These are phyloP conservation scores for Stemphylium beticola DNA, from an alignment of 2,329 filamentous ascomycete species.

Conservation along the genomic window DNA sequence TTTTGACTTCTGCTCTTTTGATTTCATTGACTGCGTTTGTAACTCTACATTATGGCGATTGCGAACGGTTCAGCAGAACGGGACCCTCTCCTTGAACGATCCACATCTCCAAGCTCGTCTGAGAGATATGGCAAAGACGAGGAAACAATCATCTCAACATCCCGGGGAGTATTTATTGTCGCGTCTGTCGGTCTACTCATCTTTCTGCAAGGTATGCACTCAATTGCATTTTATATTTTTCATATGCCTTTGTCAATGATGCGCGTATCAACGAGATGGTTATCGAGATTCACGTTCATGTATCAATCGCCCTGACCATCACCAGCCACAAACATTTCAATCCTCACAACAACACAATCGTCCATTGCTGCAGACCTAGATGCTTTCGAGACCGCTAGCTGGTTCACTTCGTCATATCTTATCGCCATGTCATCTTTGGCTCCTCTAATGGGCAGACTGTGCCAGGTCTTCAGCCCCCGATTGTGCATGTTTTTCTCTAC, in stretches of 20 bases:
- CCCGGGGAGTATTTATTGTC: conserved; percentile 52
- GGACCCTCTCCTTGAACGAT: conserved; percentile 34
- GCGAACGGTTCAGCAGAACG: conserved; percentile 28
- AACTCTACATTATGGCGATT: conserved; percentile 17
- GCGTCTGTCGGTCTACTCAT: conserved; percentile 63
- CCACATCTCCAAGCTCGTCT: conserved; percentile 26
- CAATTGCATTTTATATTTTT: not conserved
- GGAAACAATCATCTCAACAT: conserved; percentile 30
- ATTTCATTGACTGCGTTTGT: not conserved
- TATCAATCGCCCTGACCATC: not conserved
- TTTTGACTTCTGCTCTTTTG: not conserved
- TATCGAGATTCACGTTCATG: not conserved
- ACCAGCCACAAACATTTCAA: conserved; percentile 73
- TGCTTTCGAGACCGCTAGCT: conserved; percentile 74
- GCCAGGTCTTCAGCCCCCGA: conserved; percentile 74
- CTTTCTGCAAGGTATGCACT: conserved; percentile 62
- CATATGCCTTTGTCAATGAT: not conserved
- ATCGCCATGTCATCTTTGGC: conserved; percentile 61
- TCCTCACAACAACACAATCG: conserved; percentile 81
- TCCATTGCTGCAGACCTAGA: conserved; percentile 76
- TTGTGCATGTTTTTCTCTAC: conserved; percentile 69
- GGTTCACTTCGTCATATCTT: conserved; percentile 82
- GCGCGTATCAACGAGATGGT: not conserved
- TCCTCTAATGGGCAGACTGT: conserved; percentile 74
- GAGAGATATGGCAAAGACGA: conserved; percentile 28